phyloP scores from a whole-genome alignment of 371 early-diverging fungal genomes.

The Mucor indicus region DNA sequence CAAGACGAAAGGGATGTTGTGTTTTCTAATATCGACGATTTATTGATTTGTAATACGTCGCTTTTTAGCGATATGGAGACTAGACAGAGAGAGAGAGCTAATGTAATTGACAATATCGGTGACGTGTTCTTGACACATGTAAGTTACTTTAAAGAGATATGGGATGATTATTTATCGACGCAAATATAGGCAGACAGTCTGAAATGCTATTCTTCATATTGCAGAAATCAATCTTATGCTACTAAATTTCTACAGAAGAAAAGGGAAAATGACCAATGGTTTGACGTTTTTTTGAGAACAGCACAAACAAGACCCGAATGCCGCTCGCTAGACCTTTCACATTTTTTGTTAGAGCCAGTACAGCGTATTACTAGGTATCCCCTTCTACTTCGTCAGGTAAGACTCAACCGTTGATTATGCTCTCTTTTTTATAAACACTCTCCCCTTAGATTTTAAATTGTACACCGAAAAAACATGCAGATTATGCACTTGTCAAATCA shows the following conservation, averaged over 20 bases:
- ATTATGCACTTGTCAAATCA: conserved; percentile 67
- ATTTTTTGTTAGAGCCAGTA: conserved; percentile 88
- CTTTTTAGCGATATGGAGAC: conserved; percentile 70
- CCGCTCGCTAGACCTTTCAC: conserved; percentile 77
- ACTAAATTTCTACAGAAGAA: conserved; percentile 63
- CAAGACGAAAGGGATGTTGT: conserved; percentile 42
- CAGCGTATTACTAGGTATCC: conserved; percentile 94
- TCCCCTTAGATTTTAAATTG: conserved; percentile 68
- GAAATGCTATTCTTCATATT: conserved; percentile 63
- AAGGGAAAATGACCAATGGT: conserved; percentile 48
- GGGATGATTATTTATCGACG: not conserved
- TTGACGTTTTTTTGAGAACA: conserved; percentile 63
- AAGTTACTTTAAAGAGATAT: conserved; percentile 1
- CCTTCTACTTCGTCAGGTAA: conserved; percentile 78
- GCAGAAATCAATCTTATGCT: conserved; percentile 65
- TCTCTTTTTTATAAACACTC: not conserved
- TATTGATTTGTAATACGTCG: conserved; percentile 66
- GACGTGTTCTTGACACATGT: conserved; percentile 63
- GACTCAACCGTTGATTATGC: not conserved
- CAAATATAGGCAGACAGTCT: conserved; percentile 44
- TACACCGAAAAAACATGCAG: conserved; percentile 78
- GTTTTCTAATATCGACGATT: conserved; percentile 71
- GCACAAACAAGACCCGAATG: conserved; percentile 69
- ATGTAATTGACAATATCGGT: conserved; percentile 56
- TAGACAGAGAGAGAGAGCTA: conserved; percentile 51